phyloP scores from a whole-genome alignment of 805 yeast species.

The Metschnikowia lunata region DNA sequence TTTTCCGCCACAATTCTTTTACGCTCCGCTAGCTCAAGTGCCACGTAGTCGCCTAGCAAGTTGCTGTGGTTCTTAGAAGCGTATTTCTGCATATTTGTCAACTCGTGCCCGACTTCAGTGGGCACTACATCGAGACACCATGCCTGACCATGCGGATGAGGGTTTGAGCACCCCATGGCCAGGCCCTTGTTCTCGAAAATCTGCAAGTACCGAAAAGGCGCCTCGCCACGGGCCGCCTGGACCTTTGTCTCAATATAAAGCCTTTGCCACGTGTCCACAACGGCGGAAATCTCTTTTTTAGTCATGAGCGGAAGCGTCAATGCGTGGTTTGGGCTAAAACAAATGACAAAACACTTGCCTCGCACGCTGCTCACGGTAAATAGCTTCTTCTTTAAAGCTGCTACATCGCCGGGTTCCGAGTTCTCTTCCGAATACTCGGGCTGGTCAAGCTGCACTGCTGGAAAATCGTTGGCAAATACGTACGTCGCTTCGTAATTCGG shows the following conservation, averaged over 20 bases:
- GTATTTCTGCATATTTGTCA: conserved; percentile 48
- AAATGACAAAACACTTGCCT: conserved; percentile 68
- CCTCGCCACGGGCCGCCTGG: conserved; percentile 31
- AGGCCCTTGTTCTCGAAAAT: conserved; percentile 75
- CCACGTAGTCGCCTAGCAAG: conserved; percentile 59
- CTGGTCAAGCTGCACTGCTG: conserved; percentile 62
- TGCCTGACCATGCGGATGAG: conserved; percentile 81
- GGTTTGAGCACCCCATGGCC: conserved; percentile 79
- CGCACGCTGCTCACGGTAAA: conserved; percentile 54
- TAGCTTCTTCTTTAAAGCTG: conserved; percentile 37
- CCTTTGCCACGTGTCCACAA: conserved; percentile 58
- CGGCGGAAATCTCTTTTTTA: conserved; percentile 36
- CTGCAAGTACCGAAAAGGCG: conserved; percentile 57
- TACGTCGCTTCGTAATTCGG: conserved; percentile 56
- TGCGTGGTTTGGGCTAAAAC: conserved; percentile 68
- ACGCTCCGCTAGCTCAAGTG: conserved; percentile 47
- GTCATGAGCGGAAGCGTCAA: conserved; percentile 63
- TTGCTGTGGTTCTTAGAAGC: conserved; percentile 37
- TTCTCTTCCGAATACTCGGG: conserved; percentile 34
- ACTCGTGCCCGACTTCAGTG: conserved; percentile 59
- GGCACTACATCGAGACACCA: conserved; percentile 69
- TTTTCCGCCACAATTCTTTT: conserved; percentile 55
- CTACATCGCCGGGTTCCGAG: neutral
- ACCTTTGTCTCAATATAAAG: conserved; percentile 44
- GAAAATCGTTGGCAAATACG: conserved; percentile 63